Percentiles rank a stretch among this genome's conserved stretches.
Evolutionary conservation across 2,329 filamentous ascomycete species (phyloP).

Genomic region (Hymenotorrendiella dingleyae): DNA sequence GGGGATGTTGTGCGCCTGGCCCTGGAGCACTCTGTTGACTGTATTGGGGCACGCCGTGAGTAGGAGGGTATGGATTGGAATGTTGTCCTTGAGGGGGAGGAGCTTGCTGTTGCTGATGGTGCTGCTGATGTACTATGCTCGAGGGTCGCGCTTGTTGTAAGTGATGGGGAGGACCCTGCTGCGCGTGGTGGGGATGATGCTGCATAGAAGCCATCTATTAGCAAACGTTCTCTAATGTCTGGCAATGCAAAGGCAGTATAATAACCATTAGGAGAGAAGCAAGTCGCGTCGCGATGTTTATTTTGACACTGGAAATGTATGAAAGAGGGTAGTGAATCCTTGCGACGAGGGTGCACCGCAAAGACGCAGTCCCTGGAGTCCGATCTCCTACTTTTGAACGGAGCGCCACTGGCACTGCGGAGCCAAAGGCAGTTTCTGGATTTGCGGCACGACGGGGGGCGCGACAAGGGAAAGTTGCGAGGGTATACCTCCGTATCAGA

Average conservation of each 20-base stretch:
- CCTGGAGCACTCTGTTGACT: slow-evolving; percentile 55
- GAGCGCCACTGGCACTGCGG: slow-evolving; percentile 16
- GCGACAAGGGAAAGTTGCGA: slow-evolving; percentile 26
- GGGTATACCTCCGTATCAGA: slow-evolving; percentile 31
- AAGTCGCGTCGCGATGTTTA: slow-evolving; percentile 30
- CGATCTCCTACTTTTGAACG: slow-evolving; percentile 25
- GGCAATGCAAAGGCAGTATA: slow-evolving; percentile 25
- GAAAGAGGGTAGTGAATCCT: slow-evolving; percentile 27
- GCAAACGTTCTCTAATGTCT: slow-evolving; percentile 16
- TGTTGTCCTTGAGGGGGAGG: slow-evolving; percentile 52
- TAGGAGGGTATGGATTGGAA: slow-evolving; percentile 60
- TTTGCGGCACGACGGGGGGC: slow-evolving; percentile 11
- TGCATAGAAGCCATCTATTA: slow-evolving; percentile 38
- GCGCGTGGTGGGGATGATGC: slow-evolving; percentile 70
- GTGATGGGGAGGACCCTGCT: slow-evolving; percentile 62
- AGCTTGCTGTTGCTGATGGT: slow-evolving; percentile 56
- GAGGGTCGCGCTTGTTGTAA: slow-evolving; percentile 67
- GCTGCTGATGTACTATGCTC: slow-evolving; percentile 65
- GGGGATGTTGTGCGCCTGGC: slow-evolving; percentile 51
- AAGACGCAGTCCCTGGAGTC: slow-evolving; percentile 25
- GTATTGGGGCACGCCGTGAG: slow-evolving; percentile 64
- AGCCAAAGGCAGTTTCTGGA: slow-evolving; percentile 13
- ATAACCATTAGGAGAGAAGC: slow-evolving; percentile 29
- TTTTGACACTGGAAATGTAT: slow-evolving; percentile 26
- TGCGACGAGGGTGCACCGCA: slow-evolving; percentile 30